Evolutionary conservation across 2,329 filamentous ascomycete species (phyloP).

Genomic region (Fusarium burgessii): DNA sequence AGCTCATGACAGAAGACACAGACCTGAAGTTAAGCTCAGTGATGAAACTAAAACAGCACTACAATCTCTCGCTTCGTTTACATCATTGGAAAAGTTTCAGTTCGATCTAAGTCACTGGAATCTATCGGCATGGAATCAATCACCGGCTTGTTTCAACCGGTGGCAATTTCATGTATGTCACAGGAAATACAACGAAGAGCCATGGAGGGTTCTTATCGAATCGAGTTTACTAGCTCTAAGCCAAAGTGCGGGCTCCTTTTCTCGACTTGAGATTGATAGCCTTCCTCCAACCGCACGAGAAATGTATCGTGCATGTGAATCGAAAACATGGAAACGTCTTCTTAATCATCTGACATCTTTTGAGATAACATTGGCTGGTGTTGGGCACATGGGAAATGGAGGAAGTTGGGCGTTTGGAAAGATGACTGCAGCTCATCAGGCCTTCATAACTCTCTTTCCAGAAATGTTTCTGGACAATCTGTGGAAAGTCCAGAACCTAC

Average conservation of each 20-base stretch:
- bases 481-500: not conserved
- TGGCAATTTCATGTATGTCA: not conserved
- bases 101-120: constrained; percentile 1
- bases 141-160: not conserved
- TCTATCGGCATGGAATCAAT: not conserved
- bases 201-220: constrained; percentile 4
- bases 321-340: not conserved
- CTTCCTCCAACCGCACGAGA: constrained; percentile 3
- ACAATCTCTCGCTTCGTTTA: not conserved
- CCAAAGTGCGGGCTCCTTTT: not conserved
- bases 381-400: not conserved
- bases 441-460: not conserved
- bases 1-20: not conserved
- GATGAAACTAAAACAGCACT: not conserved
- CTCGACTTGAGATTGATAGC: not conserved
- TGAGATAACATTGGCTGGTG: not conserved
- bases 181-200: not conserved
- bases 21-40: not conserved
- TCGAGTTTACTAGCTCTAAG: not conserved
- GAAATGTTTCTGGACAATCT: not conserved
- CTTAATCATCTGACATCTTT: not conserved
- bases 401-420: not conserved
- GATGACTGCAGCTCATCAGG: not conserved
- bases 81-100: not conserved
- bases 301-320: not conserved